Percentiles rank a stretch among this genome's conserved stretches.
Evolutionary conservation across 2,329 filamentous ascomycete species (phyloP).

Genomic region (Hymenotorrendiella dingleyae): DNA sequence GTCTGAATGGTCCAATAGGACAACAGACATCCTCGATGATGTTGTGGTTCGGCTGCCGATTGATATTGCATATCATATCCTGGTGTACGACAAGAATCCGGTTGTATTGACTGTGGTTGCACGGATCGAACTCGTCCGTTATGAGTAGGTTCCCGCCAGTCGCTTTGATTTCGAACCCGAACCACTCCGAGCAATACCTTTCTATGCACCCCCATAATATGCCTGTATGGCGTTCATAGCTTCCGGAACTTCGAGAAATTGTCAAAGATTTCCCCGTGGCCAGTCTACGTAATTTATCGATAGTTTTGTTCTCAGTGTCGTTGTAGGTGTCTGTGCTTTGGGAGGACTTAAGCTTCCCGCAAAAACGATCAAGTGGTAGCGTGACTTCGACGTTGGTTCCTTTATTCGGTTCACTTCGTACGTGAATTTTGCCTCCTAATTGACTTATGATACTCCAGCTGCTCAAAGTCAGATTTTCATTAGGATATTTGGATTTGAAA

Average conservation of each 20-base stretch:
- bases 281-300: constrained; percentile 12
- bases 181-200: constrained; percentile 26
- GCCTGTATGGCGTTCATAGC: constrained; percentile 2
- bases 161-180: constrained; percentile 17
- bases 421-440: constrained; percentile 52
- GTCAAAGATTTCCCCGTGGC: constrained; percentile 15
- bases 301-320: too few relatives aligned
- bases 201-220: constrained; percentile 22
- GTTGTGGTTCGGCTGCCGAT: background rate
- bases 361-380: constrained; percentile 35
- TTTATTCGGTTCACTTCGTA: constrained; percentile 44
- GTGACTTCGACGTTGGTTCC: constrained; percentile 49
- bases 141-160: constrained; percentile 17
- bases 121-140: constrained; percentile 10
- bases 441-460: constrained; percentile 48
- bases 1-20: constrained; percentile 25
- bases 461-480: too few relatives aligned
- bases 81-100: constrained; percentile 21
- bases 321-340: too few relatives aligned
- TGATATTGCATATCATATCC: constrained; percentile 9
- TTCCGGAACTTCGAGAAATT: constrained; percentile 7
- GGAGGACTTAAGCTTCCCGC: too few relatives aligned
- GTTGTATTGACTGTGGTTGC: constrained; percentile 4
- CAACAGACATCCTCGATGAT: constrained; percentile 14
- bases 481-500: background rate